These are phyloP conservation scores for Colletotrichum sp. DNA, from an alignment of 2,329 filamentous ascomycete species.

Conservation along the genomic window DNA sequence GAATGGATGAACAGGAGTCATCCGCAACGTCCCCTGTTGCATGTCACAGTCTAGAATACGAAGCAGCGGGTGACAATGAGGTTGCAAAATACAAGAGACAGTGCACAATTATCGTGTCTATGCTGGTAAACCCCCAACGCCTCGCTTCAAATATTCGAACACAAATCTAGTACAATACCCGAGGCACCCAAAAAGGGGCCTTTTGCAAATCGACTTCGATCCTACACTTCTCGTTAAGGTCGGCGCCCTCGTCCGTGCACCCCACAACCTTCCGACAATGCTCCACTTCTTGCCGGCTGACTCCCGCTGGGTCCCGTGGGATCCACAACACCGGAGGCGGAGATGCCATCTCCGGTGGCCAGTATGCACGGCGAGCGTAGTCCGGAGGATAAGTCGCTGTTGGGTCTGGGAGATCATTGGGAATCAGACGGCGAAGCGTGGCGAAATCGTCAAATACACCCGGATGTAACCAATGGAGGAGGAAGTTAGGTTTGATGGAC, in stretches of 20 bases:
- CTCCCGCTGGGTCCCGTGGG: conserved; percentile 71
- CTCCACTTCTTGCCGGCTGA: conserved; percentile 73
- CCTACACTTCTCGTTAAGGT: conserved; percentile 65
- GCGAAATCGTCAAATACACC: conserved; percentile 76
- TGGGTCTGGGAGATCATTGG: conserved; percentile 27
- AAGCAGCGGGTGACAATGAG: too few species aligned
- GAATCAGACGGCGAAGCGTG: conserved; percentile 36
- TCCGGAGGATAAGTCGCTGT: conserved; percentile 53
- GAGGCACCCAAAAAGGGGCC: conserved; percentile 21
- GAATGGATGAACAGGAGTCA: too few species aligned
- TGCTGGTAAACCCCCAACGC: too few species aligned
- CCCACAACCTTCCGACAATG: conserved; percentile 64
- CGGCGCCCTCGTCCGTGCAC: conserved; percentile 76
- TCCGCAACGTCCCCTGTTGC: too few species aligned
- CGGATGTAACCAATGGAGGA: conserved; percentile 76
- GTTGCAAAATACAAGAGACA: too few species aligned
- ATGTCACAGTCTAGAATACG: too few species aligned
- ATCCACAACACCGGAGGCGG: conserved; percentile 75
- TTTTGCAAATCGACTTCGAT: conserved; percentile 17
- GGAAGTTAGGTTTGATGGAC: conserved; percentile 47
- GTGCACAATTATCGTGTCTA: too few species aligned
- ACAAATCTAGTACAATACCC: conserved; percentile 19
- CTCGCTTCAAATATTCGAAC: too few species aligned
- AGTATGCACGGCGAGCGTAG: conserved; percentile 71
- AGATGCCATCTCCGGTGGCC: conserved; percentile 70